Conservation (phyloP, 192 early-diverging fungal genomes). For the Spizellomyces punctatus region DNA sequence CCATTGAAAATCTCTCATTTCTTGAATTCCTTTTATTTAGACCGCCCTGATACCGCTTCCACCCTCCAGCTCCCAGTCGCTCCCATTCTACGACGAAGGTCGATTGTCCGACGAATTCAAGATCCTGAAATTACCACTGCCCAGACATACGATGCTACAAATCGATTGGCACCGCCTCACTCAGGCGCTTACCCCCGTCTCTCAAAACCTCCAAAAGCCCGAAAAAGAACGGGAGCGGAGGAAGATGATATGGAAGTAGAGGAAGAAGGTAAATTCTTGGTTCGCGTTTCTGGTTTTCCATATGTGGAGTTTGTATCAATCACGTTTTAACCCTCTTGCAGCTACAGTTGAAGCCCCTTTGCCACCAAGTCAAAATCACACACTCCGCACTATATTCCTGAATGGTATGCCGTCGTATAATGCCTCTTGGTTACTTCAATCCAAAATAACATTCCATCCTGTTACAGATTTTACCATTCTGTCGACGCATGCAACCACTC, state of each 20-base stretch:
- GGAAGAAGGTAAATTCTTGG: too few species aligned
- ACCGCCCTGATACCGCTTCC: not conserved
- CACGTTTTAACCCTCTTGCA: too few species aligned
- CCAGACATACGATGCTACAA: not conserved
- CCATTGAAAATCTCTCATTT: not conserved
- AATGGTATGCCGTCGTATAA: not conserved
- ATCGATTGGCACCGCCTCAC: not conserved
- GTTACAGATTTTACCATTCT: slow-evolving; percentile 5
- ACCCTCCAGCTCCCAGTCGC: not conserved
- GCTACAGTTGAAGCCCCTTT: not conserved
- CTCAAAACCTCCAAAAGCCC: not conserved
- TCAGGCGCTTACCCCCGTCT: not conserved
- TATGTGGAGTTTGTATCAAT: too few species aligned
- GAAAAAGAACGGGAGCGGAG: not conserved
- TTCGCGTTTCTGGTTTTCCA: too few species aligned
- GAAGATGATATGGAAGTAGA: too few species aligned
- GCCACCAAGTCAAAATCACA: not conserved
- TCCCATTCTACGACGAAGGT: too few species aligned
- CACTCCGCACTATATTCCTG: not conserved
- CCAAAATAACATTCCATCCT: not conserved
- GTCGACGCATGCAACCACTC: not conserved
- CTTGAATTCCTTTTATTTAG: not conserved
- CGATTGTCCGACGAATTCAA: not conserved
- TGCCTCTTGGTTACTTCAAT: not conserved
- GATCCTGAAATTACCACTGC: not conserved